These are phyloP conservation scores for Graphiopsis chlorocephala DNA, from an alignment of 2,329 filamentous ascomycete species.

Conservation along the genomic window DNA sequence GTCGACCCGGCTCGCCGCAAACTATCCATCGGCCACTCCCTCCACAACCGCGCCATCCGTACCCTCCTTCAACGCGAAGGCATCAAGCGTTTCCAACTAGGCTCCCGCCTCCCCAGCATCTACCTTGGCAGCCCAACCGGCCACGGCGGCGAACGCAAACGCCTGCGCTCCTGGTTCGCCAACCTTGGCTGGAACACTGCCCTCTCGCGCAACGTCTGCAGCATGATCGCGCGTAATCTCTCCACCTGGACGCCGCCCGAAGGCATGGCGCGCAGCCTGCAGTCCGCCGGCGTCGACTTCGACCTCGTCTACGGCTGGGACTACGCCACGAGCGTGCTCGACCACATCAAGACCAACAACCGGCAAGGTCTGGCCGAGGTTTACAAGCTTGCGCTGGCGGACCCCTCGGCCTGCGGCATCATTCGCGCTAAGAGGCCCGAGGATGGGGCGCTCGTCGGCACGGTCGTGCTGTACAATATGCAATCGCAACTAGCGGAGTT, in stretches of 20 bases:
- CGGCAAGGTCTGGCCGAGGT: constrained; percentile 77
- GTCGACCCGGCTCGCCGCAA: constrained; percentile 85
- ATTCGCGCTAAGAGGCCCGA: constrained; percentile 73
- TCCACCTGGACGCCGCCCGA: constrained; percentile 71
- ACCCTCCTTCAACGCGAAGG: constrained; percentile 68
- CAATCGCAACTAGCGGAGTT: constrained; percentile 66
- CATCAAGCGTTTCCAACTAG: constrained; percentile 77
- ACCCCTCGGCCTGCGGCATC: constrained; percentile 71
- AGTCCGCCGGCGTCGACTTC: constrained; percentile 71
- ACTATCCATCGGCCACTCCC: constrained; percentile 83
- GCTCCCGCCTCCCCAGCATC: constrained; percentile 75
- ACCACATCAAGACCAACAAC: constrained; percentile 70
- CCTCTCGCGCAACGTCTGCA: constrained; percentile 62
- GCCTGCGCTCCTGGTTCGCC: constrained; percentile 77
- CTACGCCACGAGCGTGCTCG: constrained; percentile 69
- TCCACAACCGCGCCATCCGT: constrained; percentile 81
- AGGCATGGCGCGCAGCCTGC: constrained; percentile 70
- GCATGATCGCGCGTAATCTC: constrained; percentile 72
- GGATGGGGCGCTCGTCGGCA: constrained; percentile 69
- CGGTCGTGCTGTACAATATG: constrained; percentile 73
- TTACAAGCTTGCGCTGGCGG: constrained; percentile 71
- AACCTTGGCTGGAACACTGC: constrained; percentile 82
- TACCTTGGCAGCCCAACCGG: constrained; percentile 79
- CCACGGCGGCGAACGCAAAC: constrained; percentile 59
- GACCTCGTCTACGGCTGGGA: constrained; percentile 80